These are phyloP conservation scores for Gyromitra esculenta DNA, from an alignment of 2,329 filamentous ascomycete genomes.

Conservation along the genomic window DNA sequence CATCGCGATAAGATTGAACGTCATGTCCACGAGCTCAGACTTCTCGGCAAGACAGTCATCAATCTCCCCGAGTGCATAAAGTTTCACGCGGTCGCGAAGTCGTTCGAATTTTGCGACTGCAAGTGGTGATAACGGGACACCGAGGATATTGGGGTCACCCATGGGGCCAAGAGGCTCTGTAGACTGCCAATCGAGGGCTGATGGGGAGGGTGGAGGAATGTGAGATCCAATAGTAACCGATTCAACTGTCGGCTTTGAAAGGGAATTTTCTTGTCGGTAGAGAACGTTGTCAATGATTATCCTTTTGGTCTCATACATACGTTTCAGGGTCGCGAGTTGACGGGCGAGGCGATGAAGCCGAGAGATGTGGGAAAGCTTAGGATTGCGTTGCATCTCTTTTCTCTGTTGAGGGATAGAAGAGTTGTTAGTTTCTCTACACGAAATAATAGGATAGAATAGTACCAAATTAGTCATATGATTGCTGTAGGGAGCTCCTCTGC, in stretches of 20 bases:
- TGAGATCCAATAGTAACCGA: no score
- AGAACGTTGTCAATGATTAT: constrained; percentile 71
- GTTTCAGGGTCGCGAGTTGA: constrained; percentile 70
- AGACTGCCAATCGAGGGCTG: background rate
- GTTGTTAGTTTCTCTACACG: constrained; percentile 15
- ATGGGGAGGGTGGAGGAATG: background rate
- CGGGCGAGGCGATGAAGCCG: constrained; percentile 70
- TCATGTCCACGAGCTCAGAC: constrained; percentile 64
- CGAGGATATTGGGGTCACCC: constrained; percentile 59
- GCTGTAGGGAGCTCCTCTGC: constrained; percentile 66
- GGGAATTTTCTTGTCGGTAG: constrained; percentile 65
- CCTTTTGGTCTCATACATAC: constrained; percentile 71
- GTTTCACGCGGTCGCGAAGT: constrained; percentile 69
- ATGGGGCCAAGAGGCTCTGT: constrained; percentile 2
- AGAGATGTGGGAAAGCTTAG: constrained; percentile 63
- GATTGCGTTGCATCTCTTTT: constrained; percentile 67
- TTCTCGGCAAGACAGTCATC: constrained; percentile 69
- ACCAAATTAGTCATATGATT: constrained; percentile 65
- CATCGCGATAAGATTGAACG: constrained; percentile 67
- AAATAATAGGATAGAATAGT: constrained; percentile 45
- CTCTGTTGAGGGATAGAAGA: constrained; percentile 58
- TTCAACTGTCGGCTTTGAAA: constrained; percentile 54
- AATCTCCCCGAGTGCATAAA: constrained; percentile 72
- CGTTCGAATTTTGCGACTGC: constrained; percentile 70
- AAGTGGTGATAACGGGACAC: constrained; percentile 62